Conservation (phyloP, 257 asterid genomes). For the Lavandula angustifolia region DNA sequence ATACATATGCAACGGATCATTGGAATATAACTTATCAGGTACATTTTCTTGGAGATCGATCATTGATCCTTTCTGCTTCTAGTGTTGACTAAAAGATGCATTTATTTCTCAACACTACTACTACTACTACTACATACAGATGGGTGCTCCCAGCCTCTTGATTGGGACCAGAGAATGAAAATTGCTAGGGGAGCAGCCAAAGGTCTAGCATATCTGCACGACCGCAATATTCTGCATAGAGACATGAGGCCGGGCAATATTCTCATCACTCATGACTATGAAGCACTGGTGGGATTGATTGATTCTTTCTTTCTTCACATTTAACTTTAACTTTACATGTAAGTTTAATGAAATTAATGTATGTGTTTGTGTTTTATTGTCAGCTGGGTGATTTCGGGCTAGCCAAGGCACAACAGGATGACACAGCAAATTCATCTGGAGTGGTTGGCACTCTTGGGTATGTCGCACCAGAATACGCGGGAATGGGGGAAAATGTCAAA, state of each 20-base stretch:
- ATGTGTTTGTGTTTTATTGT: neutral
- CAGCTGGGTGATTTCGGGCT: conserved; percentile 84
- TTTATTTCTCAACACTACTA: too few relatives aligned
- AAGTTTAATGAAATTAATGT: neutral
- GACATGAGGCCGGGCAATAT: conserved; percentile 75
- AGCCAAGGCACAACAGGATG: conserved; percentile 57
- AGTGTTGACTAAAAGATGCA: neutral
- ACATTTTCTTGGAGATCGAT: neutral
- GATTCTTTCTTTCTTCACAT: too few relatives aligned
- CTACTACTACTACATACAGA: too few relatives aligned
- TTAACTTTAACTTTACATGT: too few relatives aligned
- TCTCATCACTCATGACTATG: conserved; percentile 77
- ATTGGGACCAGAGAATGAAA: conserved; percentile 66
- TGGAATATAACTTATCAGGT: conserved; percentile 58
- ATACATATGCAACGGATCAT: conserved; percentile 69
- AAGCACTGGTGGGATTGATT: conserved; percentile 47
- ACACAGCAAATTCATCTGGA: conserved; percentile 36
- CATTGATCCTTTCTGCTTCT: neutral
- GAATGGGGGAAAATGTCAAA: conserved; percentile 63
- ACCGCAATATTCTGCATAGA: conserved; percentile 57
- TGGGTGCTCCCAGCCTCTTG: conserved; percentile 34
- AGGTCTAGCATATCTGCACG: conserved; percentile 64
- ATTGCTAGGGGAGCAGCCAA: conserved; percentile 72
- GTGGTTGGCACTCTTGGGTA: conserved; percentile 79
- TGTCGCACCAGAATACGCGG: conserved; percentile 77